Base-by-base conservation (phyloP, 176 grass and related monocot species). In the barley (Hordeum vulgare) region DNA sequence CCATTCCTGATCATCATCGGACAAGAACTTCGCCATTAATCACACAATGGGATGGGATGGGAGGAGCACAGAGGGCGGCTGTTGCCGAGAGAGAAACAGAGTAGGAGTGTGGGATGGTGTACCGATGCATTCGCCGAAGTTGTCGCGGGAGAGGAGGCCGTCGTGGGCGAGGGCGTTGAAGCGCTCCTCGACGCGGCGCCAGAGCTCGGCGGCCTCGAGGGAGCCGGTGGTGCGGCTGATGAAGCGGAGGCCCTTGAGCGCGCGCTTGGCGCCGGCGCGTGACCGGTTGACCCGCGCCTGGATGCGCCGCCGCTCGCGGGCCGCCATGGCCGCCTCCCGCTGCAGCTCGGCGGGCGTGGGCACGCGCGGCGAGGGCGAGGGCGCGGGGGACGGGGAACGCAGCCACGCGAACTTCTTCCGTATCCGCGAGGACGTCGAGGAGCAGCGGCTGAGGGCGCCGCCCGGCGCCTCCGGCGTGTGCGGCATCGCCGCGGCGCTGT, bases 81-180 rank as follows among this genome's bases (percentile, higher is more conserved):
- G 68, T 9, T 8, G 53, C 14, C 39, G 18, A 4, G 76, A 45
- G 29, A 2, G 76, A 34, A 17, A 8, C 5, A 20, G 81, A 37
- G 53, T 2, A 23, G 0, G 8, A 11, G 36, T 6, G 58, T 24
- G 66, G 8, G 66, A 26, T 6, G 21, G 26, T 18, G 4, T 75
- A 98, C 96, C 96, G 79, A 98, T 98, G 88, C 96, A 98, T 31
- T 98, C 93, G 75, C 96, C 96, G 93, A 98, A 98, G 88, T 98
- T 85, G 44, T 98, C 96, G 78, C 96, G 93, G 42, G 89, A 86
- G 82, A 98, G 96, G 34, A 98, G 89, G 1, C 89, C 89, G 20
- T 98, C 96, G 76, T 61, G 87, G 0, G 96, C 72, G 66, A 98
- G 91, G 6, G 25, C 8, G 75, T 88, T 88, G 84, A 98, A 98